Evolutionary conservation across 176 grass and related monocot species (phyloP), one percentile per base, ranked within the genome.

Genomic region (Miscanthus lutarioriparius): DNA sequence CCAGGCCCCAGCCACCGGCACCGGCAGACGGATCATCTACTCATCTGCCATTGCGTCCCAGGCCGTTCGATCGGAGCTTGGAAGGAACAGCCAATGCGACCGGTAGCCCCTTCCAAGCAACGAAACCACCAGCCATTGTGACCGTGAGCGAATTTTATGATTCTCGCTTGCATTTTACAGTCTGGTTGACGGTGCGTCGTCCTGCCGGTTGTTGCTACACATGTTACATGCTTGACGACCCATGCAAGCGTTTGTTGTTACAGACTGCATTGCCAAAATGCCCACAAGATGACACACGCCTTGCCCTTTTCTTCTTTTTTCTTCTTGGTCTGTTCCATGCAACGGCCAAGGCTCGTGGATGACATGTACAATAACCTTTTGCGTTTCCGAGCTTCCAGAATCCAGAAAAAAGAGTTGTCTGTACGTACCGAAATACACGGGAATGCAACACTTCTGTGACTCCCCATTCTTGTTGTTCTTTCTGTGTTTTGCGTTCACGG

Each of bases 1-100:
- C n/a, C 1, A 79, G 79, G 54, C 48, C 16, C 65, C 44, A 8
- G 19, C 77, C 83, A 25, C 53, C 43, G 72, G 49, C 53, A 56
- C 53, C 51, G 51, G 41, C 28, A 58, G 14, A 23, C 16, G 26
- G 35, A 82, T 90, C 73, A 33, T 41, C 77, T 63, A 37, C 48
- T 90, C 73, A 25, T 43, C 70, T 63, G 48, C 49, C 14, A 47
- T 2, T 47, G 76, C 20, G 36, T 33, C 77, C 62, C 13, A 10
- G 19, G 19, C 74, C 54, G 53, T 72, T 37, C 19, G 44, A 65
- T 58, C 8, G 19, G 53, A 58, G 20, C 1, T 32, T 28, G 7
- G 15, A 40, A 56, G 49, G 32, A 23, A 17, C 35, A 17, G 32
- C 35, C 41, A 64, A 64, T 36, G 5, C 35, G 5, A 16, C 9